Conservation (phyloP, 495 filamentous ascomycete species). For the Clavariopsis aquatica region DNA sequence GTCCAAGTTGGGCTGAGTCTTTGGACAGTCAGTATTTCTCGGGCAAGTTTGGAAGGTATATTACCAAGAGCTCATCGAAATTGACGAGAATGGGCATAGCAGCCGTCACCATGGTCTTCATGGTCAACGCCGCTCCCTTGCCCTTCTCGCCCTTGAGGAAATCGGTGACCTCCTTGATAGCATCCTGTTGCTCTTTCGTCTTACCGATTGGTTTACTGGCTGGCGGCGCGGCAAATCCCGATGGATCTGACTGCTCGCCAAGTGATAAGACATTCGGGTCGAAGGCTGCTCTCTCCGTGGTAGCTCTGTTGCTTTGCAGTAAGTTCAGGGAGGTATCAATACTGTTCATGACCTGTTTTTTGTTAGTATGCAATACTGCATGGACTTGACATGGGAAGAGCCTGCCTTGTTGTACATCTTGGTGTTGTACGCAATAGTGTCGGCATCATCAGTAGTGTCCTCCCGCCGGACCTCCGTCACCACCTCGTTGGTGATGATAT, state of each 20-base stretch:
- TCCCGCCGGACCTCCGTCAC: constrained; percentile 16
- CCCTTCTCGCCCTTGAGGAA: constrained; percentile 17
- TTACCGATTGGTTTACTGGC: constrained; percentile 18
- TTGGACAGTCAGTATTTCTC: constrained; percentile 14
- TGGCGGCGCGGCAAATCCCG: constrained; percentile 10
- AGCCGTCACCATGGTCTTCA: constrained; percentile 15
- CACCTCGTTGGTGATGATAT: constrained; percentile 14
- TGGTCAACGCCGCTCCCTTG: constrained; percentile 16
- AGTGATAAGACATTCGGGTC: constrained; percentile 14
- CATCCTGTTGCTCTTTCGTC: constrained; percentile 11
- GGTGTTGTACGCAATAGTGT: constrained; percentile 18
- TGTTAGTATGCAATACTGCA: constrained; percentile 9
- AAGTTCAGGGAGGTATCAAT: constrained; percentile 7
- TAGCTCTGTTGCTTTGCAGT: constrained; percentile 9
- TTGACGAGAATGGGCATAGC: constrained; percentile 12
- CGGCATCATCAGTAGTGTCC: constrained; percentile 16
- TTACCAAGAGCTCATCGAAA: constrained; percentile 15
- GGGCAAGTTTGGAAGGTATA: constrained; percentile 14
- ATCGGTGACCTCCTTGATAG: constrained; percentile 17
- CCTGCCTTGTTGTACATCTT: constrained; percentile 13
- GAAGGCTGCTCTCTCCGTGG: constrained; percentile 12
- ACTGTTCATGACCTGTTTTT: constrained; percentile 8
- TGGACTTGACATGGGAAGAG: constrained; percentile 7
- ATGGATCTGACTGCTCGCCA: constrained; percentile 10
- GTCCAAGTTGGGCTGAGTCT: constrained; percentile 13